A percentile compares a stretch with the other conserved stretches of the same genome.
phyloP scores from a whole-genome alignment of 2,329 filamentous ascomycete species.

The Knufia petricola region DNA sequence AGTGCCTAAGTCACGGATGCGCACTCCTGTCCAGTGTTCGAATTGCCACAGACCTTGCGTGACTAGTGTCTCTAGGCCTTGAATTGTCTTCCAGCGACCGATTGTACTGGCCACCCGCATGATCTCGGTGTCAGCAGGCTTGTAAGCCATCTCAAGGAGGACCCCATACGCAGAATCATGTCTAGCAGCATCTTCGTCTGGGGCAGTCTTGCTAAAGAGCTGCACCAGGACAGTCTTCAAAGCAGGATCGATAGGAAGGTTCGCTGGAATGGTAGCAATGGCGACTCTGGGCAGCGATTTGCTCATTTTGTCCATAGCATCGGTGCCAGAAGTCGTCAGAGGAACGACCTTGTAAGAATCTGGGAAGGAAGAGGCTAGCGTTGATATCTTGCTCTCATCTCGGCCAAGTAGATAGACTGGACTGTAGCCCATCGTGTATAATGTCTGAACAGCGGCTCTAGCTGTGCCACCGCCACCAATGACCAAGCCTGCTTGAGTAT shows the following conservation, averaged over 20 bases:
- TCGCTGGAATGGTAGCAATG: conserved; percentile 83
- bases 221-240: conserved; percentile 56
- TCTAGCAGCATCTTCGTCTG: conserved; percentile 39
- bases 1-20: conserved; percentile 15
- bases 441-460: conserved; percentile 78
- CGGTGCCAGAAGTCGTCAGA: conserved; percentile 41
- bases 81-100: conserved; percentile 67
- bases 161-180: conserved; percentile 40
- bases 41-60: conserved; percentile 82
- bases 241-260: conserved; percentile 64
- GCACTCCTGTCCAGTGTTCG: conserved; percentile 73
- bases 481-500: conserved; percentile 57
- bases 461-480: conserved; percentile 88
- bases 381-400: conserved; percentile 56
- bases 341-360: conserved; percentile 59
- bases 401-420: conserved; percentile 84
- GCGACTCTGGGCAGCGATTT: conserved; percentile 57
- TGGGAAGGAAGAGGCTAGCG: conserved; percentile 64
- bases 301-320: conserved; percentile 22
- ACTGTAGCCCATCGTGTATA: conserved; percentile 71
- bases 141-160: conserved; percentile 93
- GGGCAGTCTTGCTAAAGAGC: conserved; percentile 36
- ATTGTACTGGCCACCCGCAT: conserved; percentile 69
- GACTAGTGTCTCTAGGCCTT: conserved; percentile 79
- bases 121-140: conserved; percentile 69